Conservation (phyloP, 805 yeast genomes). For the Kodamaea restingae region DNA sequence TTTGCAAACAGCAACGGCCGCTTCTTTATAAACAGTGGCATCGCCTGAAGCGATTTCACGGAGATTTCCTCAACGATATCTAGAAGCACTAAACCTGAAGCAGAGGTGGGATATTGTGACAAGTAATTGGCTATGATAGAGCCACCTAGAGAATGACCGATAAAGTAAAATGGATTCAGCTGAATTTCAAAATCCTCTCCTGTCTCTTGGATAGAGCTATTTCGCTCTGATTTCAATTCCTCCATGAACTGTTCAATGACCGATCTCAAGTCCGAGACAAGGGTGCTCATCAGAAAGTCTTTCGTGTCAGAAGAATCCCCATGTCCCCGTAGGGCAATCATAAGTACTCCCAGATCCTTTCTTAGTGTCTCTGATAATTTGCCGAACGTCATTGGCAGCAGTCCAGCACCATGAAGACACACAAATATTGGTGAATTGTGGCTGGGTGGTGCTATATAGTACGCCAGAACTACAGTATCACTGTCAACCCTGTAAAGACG, state of each 20-base stretch:
- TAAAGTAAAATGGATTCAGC: slow-evolving; percentile 42
- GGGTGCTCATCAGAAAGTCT: slow-evolving; percentile 43
- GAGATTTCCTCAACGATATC: slow-evolving; percentile 97
- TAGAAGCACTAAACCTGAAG: slow-evolving; percentile 70
- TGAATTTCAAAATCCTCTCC: too few relatives aligned
- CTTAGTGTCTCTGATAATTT: slow-evolving; percentile 38
- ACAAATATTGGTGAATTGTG: slow-evolving; percentile 54
- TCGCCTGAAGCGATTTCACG: slow-evolving; percentile 57
- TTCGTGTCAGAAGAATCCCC: slow-evolving; percentile 39
- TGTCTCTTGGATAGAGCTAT: too few relatives aligned
- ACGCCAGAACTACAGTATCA: slow-evolving; percentile 38
- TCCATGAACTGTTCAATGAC: slow-evolving; percentile 40
- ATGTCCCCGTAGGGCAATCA: slow-evolving; percentile 85
- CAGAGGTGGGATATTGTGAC: slow-evolving; percentile 25
- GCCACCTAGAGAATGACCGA: slow-evolving; percentile 95
- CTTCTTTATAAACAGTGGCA: slow-evolving; percentile 61
- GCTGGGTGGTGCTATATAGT: slow-evolving; percentile 49
- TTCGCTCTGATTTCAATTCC: neutral
- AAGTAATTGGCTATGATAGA: slow-evolving; percentile 53
- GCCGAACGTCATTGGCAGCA: slow-evolving; percentile 77
- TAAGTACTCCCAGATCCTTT: slow-evolving; percentile 51
- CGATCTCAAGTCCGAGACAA: slow-evolving; percentile 55
- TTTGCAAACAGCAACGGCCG: slow-evolving; percentile 61
- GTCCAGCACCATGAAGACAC: slow-evolving; percentile 95
- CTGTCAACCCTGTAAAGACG: neutral